phyloP scores from a whole-genome alignment of 257 asterid species.

The Solanum virginianum region DNA sequence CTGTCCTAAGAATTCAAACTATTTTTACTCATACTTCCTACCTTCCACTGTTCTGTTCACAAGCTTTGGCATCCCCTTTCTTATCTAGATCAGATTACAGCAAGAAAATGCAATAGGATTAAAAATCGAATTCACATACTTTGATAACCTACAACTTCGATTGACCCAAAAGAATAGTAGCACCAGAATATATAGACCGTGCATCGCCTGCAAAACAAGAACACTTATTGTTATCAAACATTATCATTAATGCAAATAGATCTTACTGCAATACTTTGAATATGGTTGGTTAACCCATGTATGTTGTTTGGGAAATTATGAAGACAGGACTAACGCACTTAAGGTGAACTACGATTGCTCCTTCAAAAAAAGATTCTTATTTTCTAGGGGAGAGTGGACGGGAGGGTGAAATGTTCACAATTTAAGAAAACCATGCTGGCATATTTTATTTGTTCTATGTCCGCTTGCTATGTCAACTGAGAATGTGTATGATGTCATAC shows the following conservation, averaged over 20 bases:
- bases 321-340: not conserved
- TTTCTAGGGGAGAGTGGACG: not conserved
- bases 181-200: conserved; percentile 28
- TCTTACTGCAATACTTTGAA: not conserved
- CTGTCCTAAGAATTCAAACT: not conserved
- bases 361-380: not conserved
- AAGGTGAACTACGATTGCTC: not conserved
- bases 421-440: not conserved
- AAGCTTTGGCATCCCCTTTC: not conserved
- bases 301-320: not conserved
- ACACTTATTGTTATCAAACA: not conserved
- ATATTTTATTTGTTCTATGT: not conserved
- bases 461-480: not conserved
- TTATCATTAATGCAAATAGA: not conserved
- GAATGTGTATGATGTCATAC: not conserved
- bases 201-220: conserved; percentile 59
- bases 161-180: conserved; percentile 34
- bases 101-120: not conserved
- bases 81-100: not conserved
- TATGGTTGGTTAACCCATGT: not conserved
- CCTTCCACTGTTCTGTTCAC: not conserved
- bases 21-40: not conserved
- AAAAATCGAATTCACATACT: not conserved
- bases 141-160: conserved; percentile 42
- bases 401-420: not conserved